A percentile compares a stretch with the other conserved stretches of the same genome.
Evolutionary conservation across 768 basidiomycete species (phyloP).

Genomic region (Lactifluus subvellereus): DNA sequence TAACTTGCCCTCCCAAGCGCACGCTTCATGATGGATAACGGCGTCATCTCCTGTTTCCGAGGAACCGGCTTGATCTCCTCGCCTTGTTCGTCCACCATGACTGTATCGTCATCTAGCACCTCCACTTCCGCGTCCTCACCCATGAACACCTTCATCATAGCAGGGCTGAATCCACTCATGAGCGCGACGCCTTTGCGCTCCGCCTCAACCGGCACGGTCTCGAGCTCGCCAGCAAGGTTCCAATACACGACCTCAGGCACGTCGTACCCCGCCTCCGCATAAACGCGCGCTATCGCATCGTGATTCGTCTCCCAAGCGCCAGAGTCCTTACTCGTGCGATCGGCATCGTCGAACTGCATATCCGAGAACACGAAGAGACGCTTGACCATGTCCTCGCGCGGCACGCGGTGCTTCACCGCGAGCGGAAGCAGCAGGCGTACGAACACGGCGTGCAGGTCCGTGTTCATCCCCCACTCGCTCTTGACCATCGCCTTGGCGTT

Average conservation of each 20-base stretch:
- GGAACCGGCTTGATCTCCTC: conserved; percentile 29
- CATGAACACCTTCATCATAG: conserved; percentile 70
- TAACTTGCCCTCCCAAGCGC: conserved; percentile 45
- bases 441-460: conserved; percentile 58
- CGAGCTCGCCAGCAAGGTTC: conserved; percentile 41
- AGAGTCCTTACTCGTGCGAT: not conserved
- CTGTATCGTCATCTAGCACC: conserved; percentile 27
- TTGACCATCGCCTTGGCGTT: conserved; percentile 36
- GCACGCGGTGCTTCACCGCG: conserved; percentile 50
- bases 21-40: conserved; percentile 34
- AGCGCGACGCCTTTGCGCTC: conserved; percentile 59
- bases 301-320: conserved; percentile 58
- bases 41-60: conserved; percentile 34
- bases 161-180: conserved; percentile 63
- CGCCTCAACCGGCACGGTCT: conserved; percentile 44
- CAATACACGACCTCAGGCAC: conserved; percentile 71
- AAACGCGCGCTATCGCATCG: conserved; percentile 49
- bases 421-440: conserved; percentile 55
- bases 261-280: conserved; percentile 57
- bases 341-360: conserved; percentile 64
- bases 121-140: conserved; percentile 39
- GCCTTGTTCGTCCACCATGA: conserved; percentile 34
- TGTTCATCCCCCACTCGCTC: conserved; percentile 50
- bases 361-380: conserved; percentile 71
- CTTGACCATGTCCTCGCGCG: conserved; percentile 67